A percentile compares a stretch with the other conserved stretches of the same genome.
These are phyloP conservation scores for Cylindrotheca closterium DNA, from an alignment of 108 stramenopile genomes.

Conservation along the genomic window DNA sequence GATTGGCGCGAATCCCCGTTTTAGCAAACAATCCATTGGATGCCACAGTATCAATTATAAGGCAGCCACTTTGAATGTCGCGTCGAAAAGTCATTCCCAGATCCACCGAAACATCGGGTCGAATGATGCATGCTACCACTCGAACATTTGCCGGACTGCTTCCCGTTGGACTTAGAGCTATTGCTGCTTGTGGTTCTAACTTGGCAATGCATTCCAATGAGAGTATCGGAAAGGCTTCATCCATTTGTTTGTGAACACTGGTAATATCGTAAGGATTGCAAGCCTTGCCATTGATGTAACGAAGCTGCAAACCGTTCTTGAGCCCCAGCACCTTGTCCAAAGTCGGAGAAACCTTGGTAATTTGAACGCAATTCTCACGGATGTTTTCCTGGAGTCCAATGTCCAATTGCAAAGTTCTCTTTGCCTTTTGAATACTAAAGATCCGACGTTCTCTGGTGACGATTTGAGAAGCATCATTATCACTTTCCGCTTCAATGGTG, in stretches of 20 bases:
- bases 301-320: background rate
- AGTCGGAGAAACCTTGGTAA: background rate
- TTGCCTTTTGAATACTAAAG: background rate
- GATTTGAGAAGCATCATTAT: background rate
- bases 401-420: background rate
- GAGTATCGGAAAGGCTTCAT: background rate
- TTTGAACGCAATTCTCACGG: background rate
- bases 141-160: background rate
- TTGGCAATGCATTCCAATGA: background rate
- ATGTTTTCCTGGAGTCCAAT: background rate
- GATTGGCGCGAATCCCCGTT: background rate
- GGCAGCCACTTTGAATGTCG: background rate
- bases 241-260: background rate
- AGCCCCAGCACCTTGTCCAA: background rate
- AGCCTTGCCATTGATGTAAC: background rate
- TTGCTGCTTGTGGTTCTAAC: background rate
- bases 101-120: background rate
- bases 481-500: background rate
- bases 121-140: background rate
- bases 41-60: background rate
- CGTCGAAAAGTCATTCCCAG: background rate
- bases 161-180: too few relatives aligned
- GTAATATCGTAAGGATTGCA: background rate
- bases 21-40: background rate
- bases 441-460: background rate